Evolutionary conservation across 345 rosid genomes (phyloP), one percentile per base, ranked within the genome.

Genomic region (Heritiera fomes): DNA sequence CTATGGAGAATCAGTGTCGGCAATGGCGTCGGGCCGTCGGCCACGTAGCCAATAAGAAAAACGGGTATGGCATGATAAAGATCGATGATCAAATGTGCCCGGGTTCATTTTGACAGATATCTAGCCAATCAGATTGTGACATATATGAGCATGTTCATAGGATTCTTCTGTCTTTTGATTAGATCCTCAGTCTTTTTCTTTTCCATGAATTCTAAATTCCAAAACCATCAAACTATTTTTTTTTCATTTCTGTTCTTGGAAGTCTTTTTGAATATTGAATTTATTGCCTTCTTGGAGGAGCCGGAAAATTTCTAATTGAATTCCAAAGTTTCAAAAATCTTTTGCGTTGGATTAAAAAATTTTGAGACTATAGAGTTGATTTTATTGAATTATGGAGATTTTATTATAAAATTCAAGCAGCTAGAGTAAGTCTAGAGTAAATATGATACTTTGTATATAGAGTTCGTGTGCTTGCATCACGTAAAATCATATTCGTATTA

Each of bases 41-140:
- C 62, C 62, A 69, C 28, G 77, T 63, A 69, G 62, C 60, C 8
- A 53, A n/a, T 18, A 15, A 73, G 28, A 28, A 8, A 9, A 8
- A 12, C 12, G 70, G 77, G 66, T 76, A 9, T 30, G 55, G 47
- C 12, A 8, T 34, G 40, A 40, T 50, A 80, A 78, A 8, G 73
- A 79, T 52, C 0, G 15, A 9, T 41, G 71, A 65, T 34, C 71
- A 23, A 20, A 43, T 18, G 5, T 49, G 64, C 52, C 43, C 9
- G 17, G 46, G 5, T 38, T 56, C 46, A n/a, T 18, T 58, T 58
- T 5, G 43, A 49, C 7, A 8, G 5, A 43, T 18, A 23, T 46
- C 2, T 18, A 1, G 10, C 75, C 82, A 70, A 61, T 61, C 3
- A 17, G 4, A 40, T 60, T 0, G 1, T 14, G 76, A 32, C 79